Conservation (phyloP, 768 basidiomycete genomes). For the Lyophyllum atratum region DNA sequence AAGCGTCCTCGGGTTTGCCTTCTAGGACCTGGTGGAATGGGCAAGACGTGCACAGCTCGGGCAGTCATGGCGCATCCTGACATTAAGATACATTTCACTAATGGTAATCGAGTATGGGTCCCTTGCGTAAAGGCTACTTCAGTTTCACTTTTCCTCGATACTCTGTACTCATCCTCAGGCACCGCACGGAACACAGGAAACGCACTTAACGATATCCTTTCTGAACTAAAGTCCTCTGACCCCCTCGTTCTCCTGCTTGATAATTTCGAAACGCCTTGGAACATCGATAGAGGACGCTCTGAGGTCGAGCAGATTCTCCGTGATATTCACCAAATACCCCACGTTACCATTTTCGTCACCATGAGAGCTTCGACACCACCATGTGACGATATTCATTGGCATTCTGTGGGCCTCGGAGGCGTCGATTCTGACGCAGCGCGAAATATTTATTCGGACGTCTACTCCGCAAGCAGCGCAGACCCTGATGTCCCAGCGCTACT, state of each 20-base stretch:
- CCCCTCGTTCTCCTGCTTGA: constrained; percentile 30
- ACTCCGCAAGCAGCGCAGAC: constrained; percentile 17
- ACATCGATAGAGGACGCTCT: constrained; percentile 20
- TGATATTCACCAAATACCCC: background rate
- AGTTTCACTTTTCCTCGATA: constrained; percentile 21
- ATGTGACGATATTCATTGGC: constrained; percentile 27
- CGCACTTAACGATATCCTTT: constrained; percentile 19
- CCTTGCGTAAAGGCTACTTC: constrained; percentile 34
- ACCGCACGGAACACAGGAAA: constrained; percentile 22
- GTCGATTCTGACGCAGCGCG: constrained; percentile 21
- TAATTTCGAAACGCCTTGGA: constrained; percentile 43
- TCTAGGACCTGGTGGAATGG: constrained; percentile 36
- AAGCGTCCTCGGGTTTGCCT: constrained; percentile 16
- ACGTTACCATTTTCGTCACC: constrained; percentile 16
- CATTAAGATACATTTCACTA: constrained; percentile 22
- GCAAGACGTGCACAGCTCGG: constrained; percentile 38
- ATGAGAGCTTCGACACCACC: constrained; percentile 22
- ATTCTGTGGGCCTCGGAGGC: constrained; percentile 7
- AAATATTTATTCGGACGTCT: constrained; percentile 21
- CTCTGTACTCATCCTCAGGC: constrained; percentile 20
- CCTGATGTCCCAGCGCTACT: constrained; percentile 24
- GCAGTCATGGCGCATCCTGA: constrained; percentile 28
- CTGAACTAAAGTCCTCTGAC: constrained; percentile 15
- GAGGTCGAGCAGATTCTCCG: constrained; percentile 14
- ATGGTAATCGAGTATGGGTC: constrained; percentile 27